A percentile compares a stretch with the other conserved stretches of the same genome.
phyloP scores from a whole-genome alignment of 345 rosid species.

The Boechera retrofracta region DNA sequence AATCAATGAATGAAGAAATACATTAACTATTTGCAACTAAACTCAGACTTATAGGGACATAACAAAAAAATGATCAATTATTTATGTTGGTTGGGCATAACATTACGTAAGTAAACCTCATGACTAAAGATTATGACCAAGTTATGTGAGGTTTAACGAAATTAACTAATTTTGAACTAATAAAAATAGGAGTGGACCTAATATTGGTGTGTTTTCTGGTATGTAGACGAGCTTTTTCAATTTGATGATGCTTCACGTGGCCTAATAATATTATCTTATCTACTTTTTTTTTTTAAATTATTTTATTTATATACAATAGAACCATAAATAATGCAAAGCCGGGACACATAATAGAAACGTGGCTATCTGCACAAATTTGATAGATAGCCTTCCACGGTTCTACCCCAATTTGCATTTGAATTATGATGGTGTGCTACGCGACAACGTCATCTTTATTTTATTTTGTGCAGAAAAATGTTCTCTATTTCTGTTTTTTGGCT shows the following conservation, averaged over 20 bases:
- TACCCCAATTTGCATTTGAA: not conserved
- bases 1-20: not conserved
- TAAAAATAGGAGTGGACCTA: slow-evolving; percentile 31
- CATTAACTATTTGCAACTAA: not conserved
- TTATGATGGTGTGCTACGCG: slow-evolving; percentile 11
- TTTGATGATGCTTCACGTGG: slow-evolving; percentile 28
- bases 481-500: not conserved
- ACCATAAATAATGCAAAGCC: slow-evolving; percentile 15
- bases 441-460: not conserved
- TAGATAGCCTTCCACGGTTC: not conserved
- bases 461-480: not conserved
- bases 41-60: not conserved
- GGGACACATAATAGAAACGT: not conserved
- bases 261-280: slow-evolving; percentile 21
- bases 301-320: not conserved
- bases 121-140: slow-evolving; percentile 1
- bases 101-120: not conserved
- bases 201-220: slow-evolving; percentile 28
- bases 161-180: slow-evolving; percentile 35
- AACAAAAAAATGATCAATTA: not conserved
- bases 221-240: not conserved
- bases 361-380: not conserved
- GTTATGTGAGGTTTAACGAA: slow-evolving; percentile 32
- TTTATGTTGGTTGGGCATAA: not conserved
- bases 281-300: no score